These are phyloP conservation scores for Mayamaea pseudoterrestris DNA, from an alignment of 108 stramenopile genomes.

Conservation along the genomic window DNA sequence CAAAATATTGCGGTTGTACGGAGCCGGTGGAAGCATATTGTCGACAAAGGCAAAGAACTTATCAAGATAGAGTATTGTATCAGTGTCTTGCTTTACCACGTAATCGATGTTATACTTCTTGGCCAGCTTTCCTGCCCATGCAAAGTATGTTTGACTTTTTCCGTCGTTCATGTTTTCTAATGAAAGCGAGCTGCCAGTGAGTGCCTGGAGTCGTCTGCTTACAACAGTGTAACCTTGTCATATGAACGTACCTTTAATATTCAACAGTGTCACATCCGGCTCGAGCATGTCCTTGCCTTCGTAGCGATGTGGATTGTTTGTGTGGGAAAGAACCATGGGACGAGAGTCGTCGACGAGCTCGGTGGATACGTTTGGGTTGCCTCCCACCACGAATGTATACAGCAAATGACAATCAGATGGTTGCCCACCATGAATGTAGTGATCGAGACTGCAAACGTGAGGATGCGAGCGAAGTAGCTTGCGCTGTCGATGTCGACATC, in stretches of 20 bases:
- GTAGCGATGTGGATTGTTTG: no score
- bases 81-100: conserved; percentile 22
- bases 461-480: no score
- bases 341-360: neutral
- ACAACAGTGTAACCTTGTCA: neutral
- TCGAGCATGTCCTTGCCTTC: neutral
- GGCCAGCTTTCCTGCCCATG: conserved; percentile 14
- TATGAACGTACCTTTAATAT: neutral
- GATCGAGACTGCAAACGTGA: no score
- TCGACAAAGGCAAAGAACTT: conserved; percentile 13
- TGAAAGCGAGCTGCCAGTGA: neutral
- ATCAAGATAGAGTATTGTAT: conserved; percentile 18
- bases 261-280: neutral
- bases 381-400: conserved; percentile 27
- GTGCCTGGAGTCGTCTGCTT: neutral
- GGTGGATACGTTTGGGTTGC: conserved; percentile 11
- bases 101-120: conserved; percentile 20
- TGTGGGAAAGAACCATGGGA: neutral
- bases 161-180: conserved; percentile 31
- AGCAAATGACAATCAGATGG: conserved; percentile 9
- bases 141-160: conserved; percentile 26
- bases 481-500: no score
- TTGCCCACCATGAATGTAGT: neutral
- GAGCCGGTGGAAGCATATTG: conserved; percentile 5
- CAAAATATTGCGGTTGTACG: conserved; percentile 3